Evolutionary conservation across 306 rosid genomes (phyloP), one percentile per base, ranked within the genome.

Genomic region (Ceratonia siliqua): DNA sequence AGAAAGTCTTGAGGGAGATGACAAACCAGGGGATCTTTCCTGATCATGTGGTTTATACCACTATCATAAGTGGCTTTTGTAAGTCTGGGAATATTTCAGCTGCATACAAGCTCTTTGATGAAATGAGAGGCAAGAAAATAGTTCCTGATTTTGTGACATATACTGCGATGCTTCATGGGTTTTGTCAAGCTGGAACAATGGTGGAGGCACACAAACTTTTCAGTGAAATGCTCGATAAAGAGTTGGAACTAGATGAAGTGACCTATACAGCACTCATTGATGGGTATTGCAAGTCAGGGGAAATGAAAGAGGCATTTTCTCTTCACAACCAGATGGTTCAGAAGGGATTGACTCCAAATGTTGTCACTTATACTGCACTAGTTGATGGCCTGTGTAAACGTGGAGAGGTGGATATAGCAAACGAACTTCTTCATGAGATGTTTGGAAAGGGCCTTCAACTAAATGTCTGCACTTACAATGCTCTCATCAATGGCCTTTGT

Each of bases 401-500:
- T 14, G 96, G 98, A 57, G 97, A 93, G 80, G 78, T 93, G 38
- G 96, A 89, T 65, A 64, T 86, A 42, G 93, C 98, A 10, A 89
- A 83, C 20, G 96, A 91, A 61, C 98, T 93, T 79, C 96, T 93
- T 75, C 87, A 82, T 69, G 96, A 93, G 84, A 87, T 93, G 93
- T 49, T 84, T 24, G 81, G 4, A 32, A 91, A 87, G 76, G 98
- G 96, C 73, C 94, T 93, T 81, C 91, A 85, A 79, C 88, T 84
- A 48, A 93, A 93, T 82, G 78, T 93, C 61, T 86, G 68, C 87
- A 87, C 90, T 32, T 93, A 89, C 87, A 93, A 93, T 64, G 30
- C 92, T 21, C 76, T 91, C 32, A 50, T 91, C 50, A 91, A 93
- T 74, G 97, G 96, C 71, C 90, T 88, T 78, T 93, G 98, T 83